phyloP scores from a whole-genome alignment of 148 eudicot species.

The Chenopodium berlandieri region DNA sequence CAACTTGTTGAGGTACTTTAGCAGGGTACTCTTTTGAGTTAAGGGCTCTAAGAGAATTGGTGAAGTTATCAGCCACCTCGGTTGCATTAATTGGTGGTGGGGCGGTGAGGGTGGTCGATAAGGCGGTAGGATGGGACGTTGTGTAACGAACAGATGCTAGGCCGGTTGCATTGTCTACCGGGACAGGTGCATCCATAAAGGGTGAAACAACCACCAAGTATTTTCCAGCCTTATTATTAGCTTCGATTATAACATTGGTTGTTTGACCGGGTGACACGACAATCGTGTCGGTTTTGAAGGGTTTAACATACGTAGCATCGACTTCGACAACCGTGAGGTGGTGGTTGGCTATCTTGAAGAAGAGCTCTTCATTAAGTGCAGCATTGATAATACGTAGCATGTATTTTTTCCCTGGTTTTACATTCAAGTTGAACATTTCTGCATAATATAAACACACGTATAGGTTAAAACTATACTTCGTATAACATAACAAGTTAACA shows the following conservation, averaged over 20 bases:
- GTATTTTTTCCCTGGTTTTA: slow-evolving; percentile 15
- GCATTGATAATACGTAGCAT: slow-evolving; percentile 20
- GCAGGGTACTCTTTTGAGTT: slow-evolving; percentile 47
- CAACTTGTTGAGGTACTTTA: slow-evolving; percentile 44
- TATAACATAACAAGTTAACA: too few relatives aligned
- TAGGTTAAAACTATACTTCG: neutral
- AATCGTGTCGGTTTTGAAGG: slow-evolving; percentile 41
- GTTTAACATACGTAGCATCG: slow-evolving; percentile 58
- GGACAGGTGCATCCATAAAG: slow-evolving; percentile 59
- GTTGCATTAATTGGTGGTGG: slow-evolving; percentile 54
- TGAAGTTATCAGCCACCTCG: slow-evolving; percentile 29
- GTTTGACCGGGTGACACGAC: slow-evolving; percentile 60
- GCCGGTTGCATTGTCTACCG: slow-evolving; percentile 54
- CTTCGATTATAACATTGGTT: slow-evolving; percentile 47
- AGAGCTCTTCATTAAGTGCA: slow-evolving; percentile 6
- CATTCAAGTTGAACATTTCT: slow-evolving; percentile 12
- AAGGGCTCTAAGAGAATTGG: slow-evolving; percentile 45
- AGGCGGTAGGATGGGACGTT: slow-evolving; percentile 6
- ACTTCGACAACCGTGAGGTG: slow-evolving; percentile 28
- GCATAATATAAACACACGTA: neutral
- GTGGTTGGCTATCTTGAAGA: slow-evolving; percentile 17
- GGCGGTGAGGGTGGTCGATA: slow-evolving; percentile 34
- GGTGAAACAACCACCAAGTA: slow-evolving; percentile 48
- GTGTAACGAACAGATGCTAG: slow-evolving; percentile 46
- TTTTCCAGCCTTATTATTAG: slow-evolving; percentile 36